These are phyloP conservation scores for Mucor piriformis DNA, from an alignment of 371 early-diverging fungal species.

Conservation along the genomic window DNA sequence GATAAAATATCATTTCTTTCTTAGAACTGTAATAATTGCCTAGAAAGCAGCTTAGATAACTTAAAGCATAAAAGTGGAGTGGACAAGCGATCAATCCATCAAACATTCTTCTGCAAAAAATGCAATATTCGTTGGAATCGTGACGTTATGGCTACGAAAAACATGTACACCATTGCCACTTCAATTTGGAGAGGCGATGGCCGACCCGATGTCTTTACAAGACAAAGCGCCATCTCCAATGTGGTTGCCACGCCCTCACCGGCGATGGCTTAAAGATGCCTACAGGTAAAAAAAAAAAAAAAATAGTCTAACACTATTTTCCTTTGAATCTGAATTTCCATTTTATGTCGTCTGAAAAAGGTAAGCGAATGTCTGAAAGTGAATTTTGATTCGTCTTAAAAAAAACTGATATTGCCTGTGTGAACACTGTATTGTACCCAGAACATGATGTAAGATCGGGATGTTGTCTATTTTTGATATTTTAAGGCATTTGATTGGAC, in stretches of 20 bases:
- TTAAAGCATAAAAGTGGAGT: not conserved
- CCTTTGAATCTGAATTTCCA: too few relatives aligned
- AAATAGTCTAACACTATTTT: not conserved
- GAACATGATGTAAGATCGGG: too few relatives aligned
- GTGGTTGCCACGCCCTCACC: not conserved
- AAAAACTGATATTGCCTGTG: too few relatives aligned
- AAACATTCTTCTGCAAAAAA: not conserved
- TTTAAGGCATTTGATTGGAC: too few relatives aligned
- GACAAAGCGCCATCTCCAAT: conserved; percentile 4
- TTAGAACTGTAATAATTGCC: not conserved
- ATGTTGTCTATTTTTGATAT: too few relatives aligned
- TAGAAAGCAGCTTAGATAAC: not conserved
- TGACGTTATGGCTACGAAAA: conserved; percentile 8
- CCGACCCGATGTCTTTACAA: not conserved
- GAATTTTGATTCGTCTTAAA: too few relatives aligned
- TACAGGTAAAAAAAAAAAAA: not conserved
- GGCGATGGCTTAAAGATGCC: conserved; percentile 2
- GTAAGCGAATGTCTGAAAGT: too few relatives aligned
- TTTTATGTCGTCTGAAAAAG: too few relatives aligned
- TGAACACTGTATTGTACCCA: too few relatives aligned
- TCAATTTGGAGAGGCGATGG: not conserved
- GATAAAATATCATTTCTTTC: too few relatives aligned
- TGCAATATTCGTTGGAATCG: conserved; percentile 11
- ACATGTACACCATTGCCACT: not conserved
- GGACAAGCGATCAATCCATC: not conserved